A percentile compares a stretch with the other conserved stretches of the same genome.
Conservation (phyloP, 371 early-diverging fungal species). For the Funneliformis caledonium region DNA sequence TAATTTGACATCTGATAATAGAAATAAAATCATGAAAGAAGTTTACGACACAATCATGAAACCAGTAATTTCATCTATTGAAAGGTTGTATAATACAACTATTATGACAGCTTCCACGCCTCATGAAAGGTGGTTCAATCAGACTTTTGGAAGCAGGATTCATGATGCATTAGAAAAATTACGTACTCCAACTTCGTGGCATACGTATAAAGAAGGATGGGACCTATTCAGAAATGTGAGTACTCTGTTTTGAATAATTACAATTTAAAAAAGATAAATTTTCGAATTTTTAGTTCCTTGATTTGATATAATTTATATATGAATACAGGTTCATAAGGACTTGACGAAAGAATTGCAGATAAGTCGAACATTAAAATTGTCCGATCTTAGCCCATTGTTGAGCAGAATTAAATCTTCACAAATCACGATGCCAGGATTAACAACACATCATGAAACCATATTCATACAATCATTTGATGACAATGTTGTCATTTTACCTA, state of each 20-base stretch:
- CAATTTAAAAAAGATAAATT: too few relatives aligned
- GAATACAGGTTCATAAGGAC: conserved; percentile 51
- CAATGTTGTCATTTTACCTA: conserved; percentile 69
- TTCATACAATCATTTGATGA: conserved; percentile 66
- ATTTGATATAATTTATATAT: background rate
- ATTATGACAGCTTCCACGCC: conserved; percentile 50
- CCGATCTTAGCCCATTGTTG: conserved; percentile 70
- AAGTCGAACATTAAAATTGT: conserved; percentile 58
- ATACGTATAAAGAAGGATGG: conserved; percentile 63
- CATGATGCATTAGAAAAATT: conserved; percentile 55
- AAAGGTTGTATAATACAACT: conserved; percentile 56
- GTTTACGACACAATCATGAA: conserved; percentile 62
- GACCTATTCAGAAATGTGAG: conserved; percentile 63
- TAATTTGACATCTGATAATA: conserved; percentile 50
- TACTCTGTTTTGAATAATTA: background rate
- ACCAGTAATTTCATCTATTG: conserved; percentile 61
- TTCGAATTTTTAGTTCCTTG: background rate
- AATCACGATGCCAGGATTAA: conserved; percentile 71
- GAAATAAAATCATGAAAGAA: conserved; percentile 56
- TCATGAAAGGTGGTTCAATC: conserved; percentile 73
- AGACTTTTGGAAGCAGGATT: conserved; percentile 61
- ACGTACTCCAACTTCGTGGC: conserved; percentile 56
- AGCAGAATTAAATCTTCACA: conserved; percentile 53
- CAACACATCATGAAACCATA: conserved; percentile 26
- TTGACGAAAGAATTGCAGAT: conserved; percentile 66